phyloP scores from a whole-genome alignment of 306 rosid species.

The Pterocarpus macrocarpus region DNA sequence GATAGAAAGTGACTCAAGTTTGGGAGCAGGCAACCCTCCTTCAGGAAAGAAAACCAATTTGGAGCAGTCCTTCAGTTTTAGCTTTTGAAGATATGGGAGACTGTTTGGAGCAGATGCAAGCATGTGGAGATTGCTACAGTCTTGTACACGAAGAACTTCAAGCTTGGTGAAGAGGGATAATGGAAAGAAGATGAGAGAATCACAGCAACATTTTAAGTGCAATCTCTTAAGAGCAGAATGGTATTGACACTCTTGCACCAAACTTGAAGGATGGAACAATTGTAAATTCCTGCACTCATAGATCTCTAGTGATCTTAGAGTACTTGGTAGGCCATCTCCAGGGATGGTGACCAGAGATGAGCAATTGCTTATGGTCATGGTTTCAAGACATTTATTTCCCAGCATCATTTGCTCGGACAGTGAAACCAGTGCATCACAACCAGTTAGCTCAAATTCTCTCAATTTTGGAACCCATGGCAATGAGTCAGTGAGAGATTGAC shows the following conservation, averaged over 20 bases:
- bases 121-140: conserved; percentile 25
- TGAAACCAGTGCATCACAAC: conserved; percentile 3
- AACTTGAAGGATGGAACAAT: neutral
- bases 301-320: too few species aligned
- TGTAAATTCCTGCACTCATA: too few species aligned
- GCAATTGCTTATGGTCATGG: conserved; percentile 24
- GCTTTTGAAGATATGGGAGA: conserved; percentile 12
- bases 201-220: conserved; percentile 12
- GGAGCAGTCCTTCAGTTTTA: conserved; percentile 28
- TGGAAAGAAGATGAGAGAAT: conserved; percentile 32
- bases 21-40: conserved; percentile 31
- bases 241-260: neutral
- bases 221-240: conserved; percentile 18
- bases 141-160: conserved; percentile 28
- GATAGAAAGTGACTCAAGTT: conserved; percentile 27
- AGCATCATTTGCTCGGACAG: conserved; percentile 29
- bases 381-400: conserved; percentile 32
- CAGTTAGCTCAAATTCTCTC: conserved; percentile 22
- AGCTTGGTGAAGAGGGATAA: conserved; percentile 34
- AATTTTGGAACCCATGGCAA: conserved; percentile 31
- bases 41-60: conserved; percentile 27
- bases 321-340: neutral
- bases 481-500: conserved; percentile 34
- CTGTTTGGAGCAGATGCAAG: conserved; percentile 1
- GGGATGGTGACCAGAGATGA: conserved; percentile 24